Base-by-base conservation (phyloP, 257 asterid genomes). In the Primulina eburnea region DNA sequence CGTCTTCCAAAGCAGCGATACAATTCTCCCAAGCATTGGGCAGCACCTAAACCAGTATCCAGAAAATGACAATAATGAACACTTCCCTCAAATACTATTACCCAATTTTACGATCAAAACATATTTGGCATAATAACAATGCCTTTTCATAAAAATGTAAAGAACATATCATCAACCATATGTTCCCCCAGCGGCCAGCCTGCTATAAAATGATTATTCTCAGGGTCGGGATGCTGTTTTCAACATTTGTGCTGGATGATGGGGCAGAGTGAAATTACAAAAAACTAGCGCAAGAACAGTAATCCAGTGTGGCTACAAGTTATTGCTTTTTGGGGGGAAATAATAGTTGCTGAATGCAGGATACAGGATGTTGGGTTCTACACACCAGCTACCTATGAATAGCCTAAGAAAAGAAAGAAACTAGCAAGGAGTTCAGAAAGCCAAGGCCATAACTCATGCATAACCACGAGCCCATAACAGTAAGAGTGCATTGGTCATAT, bases 11-110 rank as follows among this genome's bases (percentile, higher is more conserved):
- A 94, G 80, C 75, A 78, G 67, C 76, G 84, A 76, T 91, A 94
- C 77, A 91, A 78, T 83, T 91, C 97, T 68, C 97, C 99, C 82
- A 94, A 85, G 80, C 97, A 94, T 79, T 89, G 96, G 17, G 95
- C 85, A 81, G 90, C 99, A 79, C 97, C 99, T 94, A 60, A 53
- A 74, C 8, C 35, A 65, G 67, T 64, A 73, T 66, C 77, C 66
- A 71, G 52, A 57, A 65, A 28, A 57, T 43, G 34, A 26, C 60
- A 67, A 47, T n/a, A 55, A 65, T 62, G 28, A 4, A 47, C 20
- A 16, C n/a, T 18, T 12, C 32, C 16, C 62, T n/a, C 67, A 34
- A 8, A n/a, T 34, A 17, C 17, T 33, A 33, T 47, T 0, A 3
- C 34, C 14, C 26, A 63, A n/a, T 16, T 14, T 47, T 47, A 16